Evolutionary conservation across 495 filamentous ascomycete genomes (phyloP), one percentile per base, ranked within the genome.

Genomic region (Aspergillus baeticus): DNA sequence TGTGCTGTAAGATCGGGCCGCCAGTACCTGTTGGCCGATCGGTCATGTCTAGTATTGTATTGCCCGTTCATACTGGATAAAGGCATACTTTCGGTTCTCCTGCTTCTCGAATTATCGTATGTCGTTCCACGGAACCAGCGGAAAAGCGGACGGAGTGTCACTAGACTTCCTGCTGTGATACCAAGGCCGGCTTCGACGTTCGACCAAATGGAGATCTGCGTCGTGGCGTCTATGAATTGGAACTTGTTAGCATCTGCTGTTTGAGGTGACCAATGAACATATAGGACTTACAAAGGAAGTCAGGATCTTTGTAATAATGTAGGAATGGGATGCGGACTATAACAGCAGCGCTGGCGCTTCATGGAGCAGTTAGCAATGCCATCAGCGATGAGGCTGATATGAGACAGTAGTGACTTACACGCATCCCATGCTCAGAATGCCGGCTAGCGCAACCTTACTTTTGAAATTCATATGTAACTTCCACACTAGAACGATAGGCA

Each of bases 91-190:
- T 63, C 66, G 3, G 61, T 57, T 0, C 61, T 51, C 65, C 26
- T 71, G 6, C 61, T 70, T 18, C 57, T 64, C 13, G 63, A 61
- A 10, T 60, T 58, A 10, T 15, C 58, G n/a, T 63, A 73, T 47
- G 62, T 69, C 48, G 68, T 55, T 36, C 72, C 73, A 13, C 67
- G 63, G 45, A 76, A 72, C 71, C 71, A 76, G 51, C 73, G 71
- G 60, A 84, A 75, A 0, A 80, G 63, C 6, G 77, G 76, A 14
- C 73, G 73, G n/a, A 79, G 71, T 8, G 74, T 77, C 6, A 75
- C 73, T 3, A 80, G 71, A 41, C 73, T 76, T 31, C 73, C 77
- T 31, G 74, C 73, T 20, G 72, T 68, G 42, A 80, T 78, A 21
- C 75, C 77, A 1, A 79, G 64, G n/a, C 71, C 66, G 14, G 67